These are phyloP conservation scores for Trichoderma citrinoviride DNA, from an alignment of 2,329 filamentous ascomycete genomes.

Conservation along the genomic window DNA sequence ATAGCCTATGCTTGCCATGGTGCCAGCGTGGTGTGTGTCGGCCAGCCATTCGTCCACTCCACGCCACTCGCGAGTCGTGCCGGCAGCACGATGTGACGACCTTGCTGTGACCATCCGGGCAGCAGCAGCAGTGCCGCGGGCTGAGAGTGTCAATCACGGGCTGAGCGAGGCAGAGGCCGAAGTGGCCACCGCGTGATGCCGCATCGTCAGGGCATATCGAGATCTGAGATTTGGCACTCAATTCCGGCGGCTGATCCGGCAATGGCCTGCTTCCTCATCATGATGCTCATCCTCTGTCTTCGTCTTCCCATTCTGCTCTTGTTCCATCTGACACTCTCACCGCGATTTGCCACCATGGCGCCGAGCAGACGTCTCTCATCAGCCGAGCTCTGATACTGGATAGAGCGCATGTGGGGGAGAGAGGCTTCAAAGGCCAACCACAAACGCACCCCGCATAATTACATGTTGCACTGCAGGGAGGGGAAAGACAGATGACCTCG, in stretches of 20 bases:
- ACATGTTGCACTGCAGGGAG: conserved; percentile 21
- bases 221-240: neutral
- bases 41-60: conserved; percentile 13
- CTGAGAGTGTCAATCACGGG: neutral
- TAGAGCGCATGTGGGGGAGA: neutral
- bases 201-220: neutral
- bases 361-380: neutral
- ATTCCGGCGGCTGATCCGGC: neutral
- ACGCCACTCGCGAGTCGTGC: conserved; percentile 17
- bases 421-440: neutral
- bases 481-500: conserved; percentile 17
- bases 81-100: conserved; percentile 2
- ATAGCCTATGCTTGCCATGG: conserved; percentile 16
- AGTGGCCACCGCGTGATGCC: conserved; percentile 2
- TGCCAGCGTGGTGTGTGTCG: conserved; percentile 19
- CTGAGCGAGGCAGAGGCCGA: neutral
- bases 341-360: neutral
- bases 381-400: neutral
- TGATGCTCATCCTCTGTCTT: neutral
- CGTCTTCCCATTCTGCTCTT: neutral
- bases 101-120: neutral
- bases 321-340: neutral
- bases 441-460: conserved; percentile 19
- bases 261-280: neutral
- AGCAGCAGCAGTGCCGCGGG: too few species aligned